Base-by-base conservation (phyloP, 441 rosid genomes). In the Euphorbia corollata region DNA sequence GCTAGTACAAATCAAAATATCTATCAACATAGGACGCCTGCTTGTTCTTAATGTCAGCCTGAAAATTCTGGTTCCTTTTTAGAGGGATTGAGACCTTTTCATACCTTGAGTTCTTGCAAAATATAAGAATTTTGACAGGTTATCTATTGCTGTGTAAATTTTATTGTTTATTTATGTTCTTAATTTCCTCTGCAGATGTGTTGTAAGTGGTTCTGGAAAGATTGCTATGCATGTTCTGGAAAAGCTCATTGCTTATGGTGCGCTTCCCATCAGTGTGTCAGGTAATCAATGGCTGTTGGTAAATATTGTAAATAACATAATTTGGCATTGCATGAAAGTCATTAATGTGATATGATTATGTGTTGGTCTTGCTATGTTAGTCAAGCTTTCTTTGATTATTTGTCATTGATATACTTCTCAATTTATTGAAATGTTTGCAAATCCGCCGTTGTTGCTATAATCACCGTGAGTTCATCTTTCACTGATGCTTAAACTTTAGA, bases 161-260 rank as follows among this genome's bases (percentile, higher is more conserved):
- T 18, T 13, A 27, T 53, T n/a, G 13, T 36, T 68, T 32, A 41
- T 54, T 20, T 60, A 13, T 53, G 70, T 65, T 59, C 63, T 23
- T 68, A 63, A 77, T 71, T 75, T 77, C 64, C 53, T 61, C 53
- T 74, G 38, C 83, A 94, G 97, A 76, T 94, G 99, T 78, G 95
- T 70, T 70, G 97, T 94, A 69, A 94, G 98, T 70, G 99, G 99
- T 77, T 90, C 87, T 64, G 99, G 99, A 74, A 94, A 94, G 92
- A 91, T 94, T 72, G 97, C 99, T 13, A 78, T 94, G 92, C 99
- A 94, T 81, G 99, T 91, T 73, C 80, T 91, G 53, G 99, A 94
- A 79, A 95, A 95, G 89, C 92, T 95, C 71, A 85, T 88, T 80
- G 99, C 95, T 63, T 87, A 83, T 81, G 99, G 97, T 34, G 99